Base-by-base conservation (phyloP, 2,329 filamentous ascomycete genomes). In the Ophiostoma populinum region DNA sequence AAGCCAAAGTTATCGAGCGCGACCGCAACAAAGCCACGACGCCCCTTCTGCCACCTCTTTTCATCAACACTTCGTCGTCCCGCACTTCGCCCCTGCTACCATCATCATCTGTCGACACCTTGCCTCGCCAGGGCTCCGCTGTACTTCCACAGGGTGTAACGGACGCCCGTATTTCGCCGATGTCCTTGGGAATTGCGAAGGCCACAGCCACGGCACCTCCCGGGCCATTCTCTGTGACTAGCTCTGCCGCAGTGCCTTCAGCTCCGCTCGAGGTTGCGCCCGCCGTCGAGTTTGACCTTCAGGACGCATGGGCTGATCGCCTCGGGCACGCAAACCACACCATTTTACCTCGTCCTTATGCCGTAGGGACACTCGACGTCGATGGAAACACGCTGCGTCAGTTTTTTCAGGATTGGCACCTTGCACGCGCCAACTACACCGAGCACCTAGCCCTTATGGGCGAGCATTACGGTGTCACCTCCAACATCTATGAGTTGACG, bases 241-340 rank as follows among this genome's bases (percentile, higher is more conserved):
- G 32, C 13, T 10, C 19, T 3, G 38, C 40, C 2, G 27, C 39
- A 5, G 26, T 56, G 10, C 63, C 75, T 7, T 79, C 80, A 3
- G 82, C 83, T 4, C 72, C 81, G 1, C 59, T 92, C 8, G 90
- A 80, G 44, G 10, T 20, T 4, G 65, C 33, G 7, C 16, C 35
- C 7, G 15, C 37, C 8, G 21, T 33, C 5, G 30, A 31, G 42
- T 59, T 75, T 21, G 71, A 79, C 37, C 70, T 74, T 6, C 65
- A 75, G 33, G 83, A 92, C 51, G 73, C 77, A 45, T 94, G 87
- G 87, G 78, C 81, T 1, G 71, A 78, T 49, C 74, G 73, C 38
- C 70, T 95, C 11, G 87, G 87, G 19, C 86, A 95, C 51, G 86
- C 86, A 43, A 93, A 95, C 58, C 94, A 92, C 53, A 86, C 71